phyloP scores from a whole-genome alignment of 108 stramenopile species.

The Nitzschia palea region DNA sequence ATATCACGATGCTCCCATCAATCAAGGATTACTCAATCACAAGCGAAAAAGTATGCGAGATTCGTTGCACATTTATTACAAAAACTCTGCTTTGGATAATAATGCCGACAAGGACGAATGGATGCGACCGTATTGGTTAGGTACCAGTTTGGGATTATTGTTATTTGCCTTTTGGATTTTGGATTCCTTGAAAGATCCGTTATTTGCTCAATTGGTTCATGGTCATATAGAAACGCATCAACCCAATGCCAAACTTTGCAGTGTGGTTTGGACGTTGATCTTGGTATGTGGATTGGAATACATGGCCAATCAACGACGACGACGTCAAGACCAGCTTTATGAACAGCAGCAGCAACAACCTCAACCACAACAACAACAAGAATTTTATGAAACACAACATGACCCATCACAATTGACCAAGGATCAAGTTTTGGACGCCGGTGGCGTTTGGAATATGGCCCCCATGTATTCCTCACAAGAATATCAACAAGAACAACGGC shows the following conservation, averaged over 20 bases:
- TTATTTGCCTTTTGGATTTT: slow-evolving; percentile 83
- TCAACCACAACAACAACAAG: slow-evolving; percentile 22
- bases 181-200: slow-evolving; percentile 93
- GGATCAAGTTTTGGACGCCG: slow-evolving; percentile 43
- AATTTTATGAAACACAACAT: too few relatives aligned
- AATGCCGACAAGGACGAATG: slow-evolving; percentile 26
- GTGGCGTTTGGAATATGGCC: slow-evolving; percentile 49
- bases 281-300: slow-evolving; percentile 74
- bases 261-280: slow-evolving; percentile 62
- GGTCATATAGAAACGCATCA: slow-evolving; percentile 86
- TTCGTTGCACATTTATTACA: slow-evolving; percentile 4
- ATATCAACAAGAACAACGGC: background rate
- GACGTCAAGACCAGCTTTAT: too few relatives aligned
- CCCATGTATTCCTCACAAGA: slow-evolving; percentile 14
- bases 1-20: slow-evolving; percentile 27
- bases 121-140: slow-evolving; percentile 57
- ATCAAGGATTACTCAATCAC: slow-evolving; percentile 23
- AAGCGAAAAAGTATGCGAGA: slow-evolving; percentile 26
- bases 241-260: slow-evolving; percentile 86
- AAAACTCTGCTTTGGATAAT: background rate
- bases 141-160: slow-evolving; percentile 41
- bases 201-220: slow-evolving; percentile 80
- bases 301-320: slow-evolving; percentile 36
- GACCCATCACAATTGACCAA: background rate
- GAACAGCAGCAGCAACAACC: slow-evolving; percentile 35